These are phyloP conservation scores for Phytophthora lateralis DNA, from an alignment of 352 stramenopile genomes.

Conservation along the genomic window DNA sequence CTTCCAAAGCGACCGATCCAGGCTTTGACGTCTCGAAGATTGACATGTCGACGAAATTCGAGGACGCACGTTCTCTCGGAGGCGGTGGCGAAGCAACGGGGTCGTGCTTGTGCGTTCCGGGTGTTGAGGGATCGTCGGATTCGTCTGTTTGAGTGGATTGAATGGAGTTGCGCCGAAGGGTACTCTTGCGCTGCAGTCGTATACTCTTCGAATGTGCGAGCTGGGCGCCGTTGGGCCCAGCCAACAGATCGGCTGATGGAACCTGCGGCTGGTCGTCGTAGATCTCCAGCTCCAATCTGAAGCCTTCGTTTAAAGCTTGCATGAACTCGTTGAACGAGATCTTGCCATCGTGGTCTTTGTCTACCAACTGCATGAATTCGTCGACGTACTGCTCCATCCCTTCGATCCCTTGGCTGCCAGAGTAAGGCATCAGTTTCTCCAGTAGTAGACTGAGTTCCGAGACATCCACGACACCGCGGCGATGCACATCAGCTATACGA, in stretches of 20 bases:
- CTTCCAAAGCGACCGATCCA: conserved; percentile 10
- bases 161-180: conserved; percentile 21
- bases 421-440: conserved; percentile 69
- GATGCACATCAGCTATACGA: conserved; percentile 65
- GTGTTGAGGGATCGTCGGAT: conserved; percentile 14
- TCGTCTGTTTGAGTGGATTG: conserved; percentile 18
- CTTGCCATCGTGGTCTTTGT: conserved; percentile 67
- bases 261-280: conserved; percentile 55
- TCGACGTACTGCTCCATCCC: conserved; percentile 74
- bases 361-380: conserved; percentile 77
- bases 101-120: conserved; percentile 16
- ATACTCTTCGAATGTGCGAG: conserved; percentile 18
- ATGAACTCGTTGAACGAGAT: conserved; percentile 85
- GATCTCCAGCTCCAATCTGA: conserved; percentile 76
- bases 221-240: conserved; percentile 10
- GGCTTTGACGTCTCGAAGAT: conserved; percentile 25
- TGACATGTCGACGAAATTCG: conserved; percentile 43
- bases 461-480: conserved; percentile 62
- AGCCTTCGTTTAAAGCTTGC: conserved; percentile 73
- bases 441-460: conserved; percentile 62
- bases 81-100: conserved; percentile 16
- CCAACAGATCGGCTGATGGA: conserved; percentile 18
- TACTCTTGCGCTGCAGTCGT: conserved; percentile 22
- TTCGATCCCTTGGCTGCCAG: conserved; percentile 42
- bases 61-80: conserved; percentile 13